Evolutionary conservation across 140 eudicot species (phyloP), one percentile per base, ranked within the genome.

Genomic region (Oenanthe javanica): DNA sequence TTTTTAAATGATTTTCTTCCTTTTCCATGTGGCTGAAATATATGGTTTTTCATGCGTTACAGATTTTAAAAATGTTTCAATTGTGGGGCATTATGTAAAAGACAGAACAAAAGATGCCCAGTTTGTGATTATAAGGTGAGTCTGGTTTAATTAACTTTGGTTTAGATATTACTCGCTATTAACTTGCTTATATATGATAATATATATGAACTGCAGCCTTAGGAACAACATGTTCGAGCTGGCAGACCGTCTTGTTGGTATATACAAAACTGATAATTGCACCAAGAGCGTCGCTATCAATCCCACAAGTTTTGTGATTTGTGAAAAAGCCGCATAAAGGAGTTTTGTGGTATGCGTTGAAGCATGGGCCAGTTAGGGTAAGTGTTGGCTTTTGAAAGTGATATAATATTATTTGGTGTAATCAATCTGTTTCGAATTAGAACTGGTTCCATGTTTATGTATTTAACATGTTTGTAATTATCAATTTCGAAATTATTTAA

Each of bases 191-290:
- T 66, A 19, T 59, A 19, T 77, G 59, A 66, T 59, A 66, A 6
- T 59, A 67, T 1, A 6, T 54, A 49, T 76, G 18, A 57, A 79
- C 8, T 93, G 88, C 94, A 96, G 98, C 84, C 87, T 96, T 52
- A 87, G 99, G 81, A 93, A 96, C 90, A 93, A 96, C 85, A 96
- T 96, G 99, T 93, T 93, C 55, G 99, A 96, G 91, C 78, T 96
- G 88, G 99, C 98, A 2, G 99, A 96, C 79, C 88, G 98, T 48
- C 98, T 96, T 38, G 98, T 96, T 75, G 99, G 99, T 43, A 96
- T 96, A 13, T 96, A 93, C 85, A 96, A 96, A 86, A 96, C 98
- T 0, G 97, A 91, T 84, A 93, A 96, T 46, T 96, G 99, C 91
- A 96, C 99, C 71, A 96, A 96, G 86, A 96, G 99, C 82, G 89